phyloP scores from a whole-genome alignment of 768 basidiomycete genomes.

The Dictyophora rubrovolvata region DNA sequence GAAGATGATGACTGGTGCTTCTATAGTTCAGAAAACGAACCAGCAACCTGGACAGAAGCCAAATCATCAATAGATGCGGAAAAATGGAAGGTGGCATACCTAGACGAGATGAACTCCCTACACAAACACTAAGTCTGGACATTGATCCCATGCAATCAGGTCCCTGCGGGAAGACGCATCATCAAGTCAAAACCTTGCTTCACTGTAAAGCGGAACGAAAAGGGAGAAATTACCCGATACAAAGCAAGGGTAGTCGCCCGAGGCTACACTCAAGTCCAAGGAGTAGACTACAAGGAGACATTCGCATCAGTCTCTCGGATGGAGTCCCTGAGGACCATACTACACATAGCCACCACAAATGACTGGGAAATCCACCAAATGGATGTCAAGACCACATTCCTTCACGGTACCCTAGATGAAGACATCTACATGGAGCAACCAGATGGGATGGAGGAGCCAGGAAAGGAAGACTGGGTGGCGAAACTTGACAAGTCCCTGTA shows the following conservation, averaged over 20 bases:
- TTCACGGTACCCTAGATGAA: slow-evolving; percentile 22
- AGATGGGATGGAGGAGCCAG: slow-evolving; percentile 19
- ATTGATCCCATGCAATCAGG: too few species aligned
- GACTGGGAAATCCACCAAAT: slow-evolving; percentile 22
- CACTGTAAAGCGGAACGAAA: not conserved
- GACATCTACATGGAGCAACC: slow-evolving; percentile 33
- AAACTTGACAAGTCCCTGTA: slow-evolving; percentile 21
- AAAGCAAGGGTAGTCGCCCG: not conserved
- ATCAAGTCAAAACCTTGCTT: not conserved
- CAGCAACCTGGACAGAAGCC: too few species aligned
- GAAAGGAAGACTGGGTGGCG: slow-evolving; percentile 15
- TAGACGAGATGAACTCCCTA: too few species aligned
- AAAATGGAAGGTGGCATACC: too few species aligned
- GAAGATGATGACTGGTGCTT: too few species aligned
- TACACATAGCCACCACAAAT: slow-evolving; percentile 19
- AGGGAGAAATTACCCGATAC: not conserved
- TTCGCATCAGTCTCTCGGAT: slow-evolving; percentile 24
- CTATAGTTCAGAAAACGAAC: too few species aligned
- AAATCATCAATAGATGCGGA: too few species aligned
- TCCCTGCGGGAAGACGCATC: not conserved
- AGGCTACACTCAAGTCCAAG: not conserved
- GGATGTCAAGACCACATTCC: slow-evolving; percentile 21
- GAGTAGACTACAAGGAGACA: not conserved
- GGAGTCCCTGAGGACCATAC: slow-evolving; percentile 20
- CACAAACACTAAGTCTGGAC: too few species aligned